Evolutionary conservation across 345 rosid species (phyloP), one percentile per base, ranked within the genome.

Genomic region (Eucalyptus coolabah): DNA sequence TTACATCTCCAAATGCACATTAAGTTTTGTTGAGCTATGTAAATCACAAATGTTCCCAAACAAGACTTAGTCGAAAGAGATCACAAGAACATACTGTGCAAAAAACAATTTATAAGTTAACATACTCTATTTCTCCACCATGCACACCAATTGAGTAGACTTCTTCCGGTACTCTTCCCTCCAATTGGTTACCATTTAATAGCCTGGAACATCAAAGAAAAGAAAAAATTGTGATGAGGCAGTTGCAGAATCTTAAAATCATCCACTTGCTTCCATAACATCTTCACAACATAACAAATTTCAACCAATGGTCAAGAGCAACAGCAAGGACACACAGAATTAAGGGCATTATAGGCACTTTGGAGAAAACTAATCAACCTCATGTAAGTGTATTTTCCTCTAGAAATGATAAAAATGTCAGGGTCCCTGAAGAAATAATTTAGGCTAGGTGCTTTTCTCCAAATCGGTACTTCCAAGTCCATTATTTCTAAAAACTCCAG

Each of bases 81-180:
- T 21, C 44, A 50, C 30, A 87, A 91, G 49, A 77, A 6, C 30
- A 21, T 77, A 21, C 15, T 9, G 28, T 56, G 53, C 15, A 40
- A 77, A 77, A 77, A 21, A 10, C 44, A 37, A 77, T 19, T 77
- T 77, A 19, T 23, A 77, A 6, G 83, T 67, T 82, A 30, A 91
- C 98, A 24, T 95, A 98, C 99, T 98, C 97, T 59, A 98, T 96
- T 51, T 92, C 93, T 91, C 99, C 99, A 87, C 99, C 99, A 90
- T 96, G 99, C 90, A 98, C 95, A 90, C 99, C 99, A 93, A 98
- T 94, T 88, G 99, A 94, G 92, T 94, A 97, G 88, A 98, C 94
- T 89, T 97, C 95, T 91, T 96, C 99, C 7, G 98, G 97, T 42
- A 97, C 99, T 88, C 90, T 93, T 86, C 99, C 99, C 93, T 96